Evolutionary conservation across 1,284 basidiomycete species (phyloP), one percentile per base, ranked within the genome.

Genomic region (Fomitiporia mediterranea): DNA sequence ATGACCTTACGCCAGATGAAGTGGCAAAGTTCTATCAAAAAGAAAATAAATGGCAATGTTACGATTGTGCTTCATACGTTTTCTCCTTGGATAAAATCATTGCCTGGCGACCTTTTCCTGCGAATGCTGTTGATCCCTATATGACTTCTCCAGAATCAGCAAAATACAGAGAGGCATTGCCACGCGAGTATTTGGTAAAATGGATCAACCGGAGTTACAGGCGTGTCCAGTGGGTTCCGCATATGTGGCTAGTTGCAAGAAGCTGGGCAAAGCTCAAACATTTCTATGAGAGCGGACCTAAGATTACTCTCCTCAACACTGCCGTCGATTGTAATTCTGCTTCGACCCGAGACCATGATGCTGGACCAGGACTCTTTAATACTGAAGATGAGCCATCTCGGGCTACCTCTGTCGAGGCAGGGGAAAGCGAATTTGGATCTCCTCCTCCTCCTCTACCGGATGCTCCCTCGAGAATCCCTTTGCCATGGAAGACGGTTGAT

Each of bases 151-250:
- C 73, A 54, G 74, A 81, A 60, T 64, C 72, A 19, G 75, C 80
- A 1, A 72, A 82, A 63, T 76, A 77, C 68, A 91, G 84, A 67
- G 70, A 74, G 28, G 65, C 72, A 43, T 75, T 94, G 11, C 89
- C 89, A 19, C 76, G 93, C 55, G 91, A 95, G 69, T 96, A 97
- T 66, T 81, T 97, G 7, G 82, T 96, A 57, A 97, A 97, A 68
- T 97, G 91, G 89, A 69, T 72, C 4, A 82, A 78, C 57, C 73
- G 89, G 57, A 87, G 91, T 60, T 94, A 89, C 69, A 74, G 86
- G 51, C 82, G 91, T 56, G 74, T 82, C 43, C 74, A 84, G 62
- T 96, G 94, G 94, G 91, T 95, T 1, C 88, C 93, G 17, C 94
- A 96, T 66, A 84, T 88, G 72, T 97, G 91, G 91, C 74, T 97